These are phyloP conservation scores for Mycosarcoma maydis DNA, from an alignment of 1,284 basidiomycete species.

Conservation along the genomic window DNA sequence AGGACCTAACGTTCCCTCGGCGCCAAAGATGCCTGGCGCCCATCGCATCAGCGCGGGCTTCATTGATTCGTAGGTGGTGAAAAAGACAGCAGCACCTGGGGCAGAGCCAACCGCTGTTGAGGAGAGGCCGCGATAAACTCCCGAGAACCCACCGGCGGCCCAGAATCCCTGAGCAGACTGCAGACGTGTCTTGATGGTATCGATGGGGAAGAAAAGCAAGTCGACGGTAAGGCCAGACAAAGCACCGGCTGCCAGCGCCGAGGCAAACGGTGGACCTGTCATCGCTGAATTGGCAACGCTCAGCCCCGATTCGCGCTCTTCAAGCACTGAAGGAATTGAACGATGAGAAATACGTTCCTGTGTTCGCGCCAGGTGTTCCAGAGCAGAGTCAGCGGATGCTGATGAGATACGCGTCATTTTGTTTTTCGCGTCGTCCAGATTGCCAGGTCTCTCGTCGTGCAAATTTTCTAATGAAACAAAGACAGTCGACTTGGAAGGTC, in stretches of 20 bases:
- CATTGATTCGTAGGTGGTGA: conserved; percentile 89
- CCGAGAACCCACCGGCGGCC: conserved; percentile 85
- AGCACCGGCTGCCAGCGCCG: conserved; percentile 54
- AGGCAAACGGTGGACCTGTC: conserved; percentile 26
- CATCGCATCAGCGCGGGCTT: conserved; percentile 72
- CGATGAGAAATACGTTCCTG: conserved; percentile 22
- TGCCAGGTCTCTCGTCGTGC: no score
- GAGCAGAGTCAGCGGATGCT: conserved; percentile 5
- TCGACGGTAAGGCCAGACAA: conserved; percentile 71
- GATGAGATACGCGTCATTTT: not conserved
- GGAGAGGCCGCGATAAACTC: conserved; percentile 92
- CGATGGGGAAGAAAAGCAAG: conserved; percentile 93
- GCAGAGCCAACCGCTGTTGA: conserved; percentile 95
- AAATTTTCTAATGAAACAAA: no score
- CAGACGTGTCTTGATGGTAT: conserved; percentile 93
- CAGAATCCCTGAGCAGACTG: conserved; percentile 89
- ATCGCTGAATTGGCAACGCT: not conserved
- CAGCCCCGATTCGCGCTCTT: conserved; percentile 6
- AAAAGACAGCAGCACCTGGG: conserved; percentile 94
- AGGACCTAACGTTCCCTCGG: conserved; percentile 39
- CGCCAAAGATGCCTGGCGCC: conserved; percentile 24
- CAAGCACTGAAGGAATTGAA: conserved; percentile 33
- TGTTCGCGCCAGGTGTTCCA: conserved; percentile 7
- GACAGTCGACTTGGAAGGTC: no score
- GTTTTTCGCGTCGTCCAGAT: no score